Evolutionary conservation across 169 alveolate genomes (phyloP), one percentile per base, ranked within the genome.

Genomic region (Cyclospora cayetanensis): DNA sequence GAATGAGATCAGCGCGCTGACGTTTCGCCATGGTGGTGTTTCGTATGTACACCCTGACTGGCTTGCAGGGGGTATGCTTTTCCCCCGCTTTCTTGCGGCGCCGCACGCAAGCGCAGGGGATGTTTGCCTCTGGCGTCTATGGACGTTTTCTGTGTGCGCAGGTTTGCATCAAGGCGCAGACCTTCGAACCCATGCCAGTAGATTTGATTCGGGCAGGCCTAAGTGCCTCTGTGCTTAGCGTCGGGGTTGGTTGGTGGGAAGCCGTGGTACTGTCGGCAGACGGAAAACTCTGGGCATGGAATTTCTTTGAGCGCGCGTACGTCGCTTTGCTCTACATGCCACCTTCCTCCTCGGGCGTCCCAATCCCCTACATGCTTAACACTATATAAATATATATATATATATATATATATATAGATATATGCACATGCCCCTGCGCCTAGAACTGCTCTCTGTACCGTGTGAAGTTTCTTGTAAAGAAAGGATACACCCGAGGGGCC

Each of bases 161-260:
- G 87, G 87, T 77, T 31, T 77, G 87, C 46, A 46, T 77, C 4
- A 77, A 77, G 68, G 87, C 87, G 12, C 87, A 46, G 46, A 37
- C 70, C 22, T 77, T 77, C 43, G 31, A 37, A 15, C 87, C 87
- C 70, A 43, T 77, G 87, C 31, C 70, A 4, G 87, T 77, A 31
- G 68, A 77, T 27, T n/a, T 77, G 66, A 12, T 11, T 1, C n/a
- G 42, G 22, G 85, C 37, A 1, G 63, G 63, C 35, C 35, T 46
- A 22, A 29, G 66, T 15, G 87, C 66, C 34, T 25, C 52, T 29
- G 50, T 53, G 22, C 11, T 43, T 0, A 46, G 25, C 46, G 46
- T 77, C 42, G 52, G 52, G 4, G 87, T 46, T 9, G 87, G 87
- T 15, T 77, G 87, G 87, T 77, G 87, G 87, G 87, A 77, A 43